A percentile compares a stretch with the other conserved stretches of the same genome.
These are phyloP conservation scores for Mallotus repandus DNA, from an alignment of 441 rosid genomes.

Conservation along the genomic window DNA sequence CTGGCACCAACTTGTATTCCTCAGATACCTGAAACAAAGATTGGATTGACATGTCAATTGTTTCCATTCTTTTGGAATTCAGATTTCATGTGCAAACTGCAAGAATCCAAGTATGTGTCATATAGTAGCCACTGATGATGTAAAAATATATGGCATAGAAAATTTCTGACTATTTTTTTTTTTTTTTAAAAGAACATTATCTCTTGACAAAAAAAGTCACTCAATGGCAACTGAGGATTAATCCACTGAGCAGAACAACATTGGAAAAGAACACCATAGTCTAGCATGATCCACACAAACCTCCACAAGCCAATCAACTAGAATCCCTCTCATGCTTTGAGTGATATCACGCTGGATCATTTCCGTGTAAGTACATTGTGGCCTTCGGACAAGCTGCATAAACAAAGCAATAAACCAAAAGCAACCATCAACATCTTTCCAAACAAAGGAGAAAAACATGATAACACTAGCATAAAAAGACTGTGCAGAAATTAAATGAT, in stretches of 20 bases:
- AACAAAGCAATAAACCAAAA: constrained; percentile 19
- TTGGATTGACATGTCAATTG: constrained; percentile 8
- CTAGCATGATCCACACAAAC: constrained; percentile 37
- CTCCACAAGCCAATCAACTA: constrained; percentile 95
- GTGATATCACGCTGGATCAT: constrained; percentile 65
- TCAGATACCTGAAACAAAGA: constrained; percentile 72
- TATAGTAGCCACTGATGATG: neutral
- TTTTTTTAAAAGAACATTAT: neutral
- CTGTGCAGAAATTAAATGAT: neutral
- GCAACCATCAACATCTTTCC: constrained; percentile 12
- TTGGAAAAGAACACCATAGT: constrained; percentile 10
- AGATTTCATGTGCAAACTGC: neutral
- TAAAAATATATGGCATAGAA: too few species aligned
- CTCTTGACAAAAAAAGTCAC: neutral
- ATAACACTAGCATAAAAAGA: neutral
- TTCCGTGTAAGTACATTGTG: constrained; percentile 68
- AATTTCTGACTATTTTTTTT: neutral
- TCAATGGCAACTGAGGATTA: neutral
- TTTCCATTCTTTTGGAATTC: constrained; percentile 1
- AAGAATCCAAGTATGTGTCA: neutral
- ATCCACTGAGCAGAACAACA: neutral
- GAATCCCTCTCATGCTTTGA: constrained; percentile 72
- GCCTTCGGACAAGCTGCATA: constrained; percentile 64
- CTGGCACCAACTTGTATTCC: constrained; percentile 86
- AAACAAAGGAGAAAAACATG: neutral